Evolutionary conservation across 2,329 filamentous ascomycete species (phyloP), one percentile per base, ranked within the genome.

Genomic region (Podosphaera xanthii): DNA sequence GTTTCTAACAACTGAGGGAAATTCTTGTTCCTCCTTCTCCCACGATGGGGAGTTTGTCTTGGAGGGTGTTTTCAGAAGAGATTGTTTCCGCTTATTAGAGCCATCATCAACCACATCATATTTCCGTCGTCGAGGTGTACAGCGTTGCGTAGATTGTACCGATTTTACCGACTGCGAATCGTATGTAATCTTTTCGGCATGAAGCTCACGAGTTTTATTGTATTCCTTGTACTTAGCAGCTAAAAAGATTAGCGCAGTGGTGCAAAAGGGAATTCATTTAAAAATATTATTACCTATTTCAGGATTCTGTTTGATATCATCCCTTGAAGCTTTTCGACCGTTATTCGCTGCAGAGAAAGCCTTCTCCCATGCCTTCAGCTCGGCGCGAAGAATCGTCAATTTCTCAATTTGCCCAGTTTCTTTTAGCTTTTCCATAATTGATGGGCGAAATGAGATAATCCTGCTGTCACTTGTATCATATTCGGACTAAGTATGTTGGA

Each of bases 291-390:
- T 77, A 87, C 85, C 83, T 65, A 90, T 88, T 0, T 77, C 76
- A 5, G 78, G 76, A 65, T 87, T 81, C 58, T 77, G 75, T 71
- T 87, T 89, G 73, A 91, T 89, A 66, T 88, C 85, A n/a, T 81
- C 78, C 60, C 84, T 77, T 57, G 76, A 74, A 3, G 86, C 83
- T 72, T 88, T 90, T 63, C 75, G 77, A 57, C 86, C 85, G 38
- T 72, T 73, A 66, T 90, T 77, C 14, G 73, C 69, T 33, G 73
- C 72, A 4, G 79, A 77, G 74, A 86, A 91, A 5, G 77, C 72
- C 63, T 74, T 80, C 68, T 92, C 87, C 82, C 86, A 92, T 63
- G 71, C 70, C 71, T 91, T 91, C 55, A 91, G 72, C 62, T 86
- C 81, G 44, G 74, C 71, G n/a, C 84, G 78, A n/a, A 89, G 72